Evolutionary conservation across 2,329 filamentous ascomycete species (phyloP), one percentile per base, ranked within the genome.

Genomic region (Ophiostoma fasciatum): DNA sequence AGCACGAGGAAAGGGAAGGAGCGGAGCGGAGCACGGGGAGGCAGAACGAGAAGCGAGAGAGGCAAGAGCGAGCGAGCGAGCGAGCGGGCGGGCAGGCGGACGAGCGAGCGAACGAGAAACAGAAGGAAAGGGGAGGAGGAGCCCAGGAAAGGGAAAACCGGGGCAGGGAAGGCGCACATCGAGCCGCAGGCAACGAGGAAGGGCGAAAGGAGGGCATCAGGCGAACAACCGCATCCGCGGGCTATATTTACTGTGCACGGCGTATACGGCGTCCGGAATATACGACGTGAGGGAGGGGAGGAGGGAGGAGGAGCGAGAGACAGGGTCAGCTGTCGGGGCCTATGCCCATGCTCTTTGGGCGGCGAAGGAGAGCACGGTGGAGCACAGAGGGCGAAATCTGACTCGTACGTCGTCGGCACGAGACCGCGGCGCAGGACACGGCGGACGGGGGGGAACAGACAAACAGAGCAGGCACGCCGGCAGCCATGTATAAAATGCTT

Each of bases 181-280:
- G 42, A 43, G 25, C 37, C 31, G 23, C 36, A 42, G 33, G 28
- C 35, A 36, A 41, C 39, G 31, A 43, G 34, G 33, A 44, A 49
- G 49, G 49, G 48, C 52, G 55, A 51, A 53, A 22, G 52, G 40
- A 56, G 46, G 55, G 49, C 53, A 52, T 50, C 49, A 51, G 47
- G 52, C 49, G 53, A 55, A 47, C 47, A 23, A 31, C 34, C 17
- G 28, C 35, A 36, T 25, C 35, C 22, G 29, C 23, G 35, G 28
- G 28, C 17, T 36, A 36, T n/a, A n/a, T n/a, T n/a, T n/a, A n/a
- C n/a, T n/a, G n/a, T n/a, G n/a, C n/a, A n/a, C n/a, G n/a, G n/a
- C n/a, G n/a, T n/a, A n/a, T n/a, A n/a, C n/a, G n/a, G n/a, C n/a
- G n/a, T n/a, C n/a, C n/a, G n/a, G n/a, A n/a, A n/a, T n/a, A n/a